Evolutionary conservation across 345 rosid species (phyloP).

Genomic region (Psidium guajava): DNA sequence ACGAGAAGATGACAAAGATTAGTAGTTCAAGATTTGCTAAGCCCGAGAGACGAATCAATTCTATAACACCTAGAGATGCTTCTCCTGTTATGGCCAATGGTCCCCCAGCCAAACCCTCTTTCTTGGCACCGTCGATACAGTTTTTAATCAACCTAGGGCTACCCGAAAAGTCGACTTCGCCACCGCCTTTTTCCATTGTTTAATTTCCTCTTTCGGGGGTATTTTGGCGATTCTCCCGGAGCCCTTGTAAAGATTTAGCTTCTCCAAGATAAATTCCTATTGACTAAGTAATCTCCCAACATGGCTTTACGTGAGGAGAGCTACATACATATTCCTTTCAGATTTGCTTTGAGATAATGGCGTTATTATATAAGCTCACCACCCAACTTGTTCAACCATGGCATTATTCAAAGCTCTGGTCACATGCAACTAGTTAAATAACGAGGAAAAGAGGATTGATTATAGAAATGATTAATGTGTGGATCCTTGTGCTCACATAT

Average conservation of each 20-base stretch:
- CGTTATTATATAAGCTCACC: not conserved
- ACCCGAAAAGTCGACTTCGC: not conserved
- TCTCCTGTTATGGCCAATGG: slow-evolving; percentile 2
- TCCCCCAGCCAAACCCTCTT: not conserved
- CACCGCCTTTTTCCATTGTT: not conserved
- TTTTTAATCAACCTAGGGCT: not conserved
- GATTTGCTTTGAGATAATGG: not conserved
- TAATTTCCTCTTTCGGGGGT: not conserved
- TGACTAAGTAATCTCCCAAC: slow-evolving; percentile 6
- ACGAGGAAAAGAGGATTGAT: slow-evolving; percentile 13
- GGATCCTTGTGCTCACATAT: slow-evolving; percentile 21
- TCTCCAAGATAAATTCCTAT: not conserved
- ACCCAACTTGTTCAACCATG: not conserved
- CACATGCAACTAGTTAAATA: slow-evolving; percentile 36
- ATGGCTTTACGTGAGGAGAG: slow-evolving; percentile 9
- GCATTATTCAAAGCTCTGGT: slow-evolving; percentile 7
- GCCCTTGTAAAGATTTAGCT: not conserved
- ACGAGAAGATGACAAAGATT: slow-evolving; percentile 41
- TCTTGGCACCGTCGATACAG: not conserved
- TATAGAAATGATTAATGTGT: slow-evolving; percentile 26
- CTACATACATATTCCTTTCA: not conserved
- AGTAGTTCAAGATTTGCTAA: slow-evolving; percentile 18
- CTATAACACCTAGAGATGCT: slow-evolving; percentile 38
- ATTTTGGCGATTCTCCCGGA: not conserved
- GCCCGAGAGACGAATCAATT: slow-evolving; percentile 11